These are phyloP conservation scores for Arabidopsis hybrid DNA, from an alignment of 441 rosid genomes.

Conservation along the genomic window DNA sequence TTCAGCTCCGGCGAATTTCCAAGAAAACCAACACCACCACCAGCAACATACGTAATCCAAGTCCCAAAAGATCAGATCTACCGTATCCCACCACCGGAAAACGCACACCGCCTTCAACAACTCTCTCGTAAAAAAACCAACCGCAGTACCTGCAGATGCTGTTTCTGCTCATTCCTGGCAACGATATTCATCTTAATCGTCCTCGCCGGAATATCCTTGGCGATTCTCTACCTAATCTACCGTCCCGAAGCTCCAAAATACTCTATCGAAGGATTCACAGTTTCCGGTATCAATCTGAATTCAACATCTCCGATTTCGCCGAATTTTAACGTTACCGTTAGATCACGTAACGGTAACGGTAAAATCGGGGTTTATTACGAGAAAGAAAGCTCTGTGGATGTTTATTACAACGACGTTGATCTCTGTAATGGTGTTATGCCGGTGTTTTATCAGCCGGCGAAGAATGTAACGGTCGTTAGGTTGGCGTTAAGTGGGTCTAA, in stretches of 20 bases:
- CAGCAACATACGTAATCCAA: constrained; percentile 81
- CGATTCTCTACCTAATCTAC: constrained; percentile 63
- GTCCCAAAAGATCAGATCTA: constrained; percentile 90
- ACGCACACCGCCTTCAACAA: constrained; percentile 57
- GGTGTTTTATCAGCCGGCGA: constrained; percentile 62
- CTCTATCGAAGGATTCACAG: constrained; percentile 58
- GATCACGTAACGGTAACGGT: constrained; percentile 66
- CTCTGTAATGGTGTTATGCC: constrained; percentile 62
- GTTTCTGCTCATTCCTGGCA: constrained; percentile 53
- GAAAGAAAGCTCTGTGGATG: constrained; percentile 53
- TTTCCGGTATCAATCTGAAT: constrained; percentile 65
- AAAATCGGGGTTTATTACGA: constrained; percentile 71
- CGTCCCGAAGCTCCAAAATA: constrained; percentile 70
- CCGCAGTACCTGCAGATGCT: constrained; percentile 53
- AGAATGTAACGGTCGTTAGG: constrained; percentile 62
- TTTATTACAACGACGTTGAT: constrained; percentile 48
- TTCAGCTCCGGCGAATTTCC: constrained; percentile 50
- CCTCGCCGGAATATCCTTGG: constrained; percentile 57
- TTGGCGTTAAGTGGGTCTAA: constrained; percentile 55
- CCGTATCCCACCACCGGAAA: constrained; percentile 82
- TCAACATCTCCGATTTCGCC: constrained; percentile 64
- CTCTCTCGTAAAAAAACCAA: constrained; percentile 53
- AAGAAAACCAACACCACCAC: constrained; percentile 48
- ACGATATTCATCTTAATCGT: constrained; percentile 44
- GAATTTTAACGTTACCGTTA: constrained; percentile 58